Percentiles rank a stretch among this genome's conserved stretches.
phyloP scores from a whole-genome alignment of 805 yeast species.

The Teunomyces tritomae region DNA sequence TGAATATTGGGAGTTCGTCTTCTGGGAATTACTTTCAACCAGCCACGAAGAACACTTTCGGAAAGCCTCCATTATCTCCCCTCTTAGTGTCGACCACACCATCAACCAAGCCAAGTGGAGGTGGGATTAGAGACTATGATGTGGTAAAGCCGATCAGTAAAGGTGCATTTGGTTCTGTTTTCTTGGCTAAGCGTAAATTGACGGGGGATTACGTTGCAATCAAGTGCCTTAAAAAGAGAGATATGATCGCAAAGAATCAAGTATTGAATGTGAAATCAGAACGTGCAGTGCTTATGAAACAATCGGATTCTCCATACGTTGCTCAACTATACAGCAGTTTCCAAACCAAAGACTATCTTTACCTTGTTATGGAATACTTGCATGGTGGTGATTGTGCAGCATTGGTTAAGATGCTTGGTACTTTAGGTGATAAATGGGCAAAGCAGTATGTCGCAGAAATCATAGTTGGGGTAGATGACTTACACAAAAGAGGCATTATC shows the following conservation, averaged over 20 bases:
- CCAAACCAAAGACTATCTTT: conserved; percentile 82
- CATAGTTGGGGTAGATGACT: conserved; percentile 83
- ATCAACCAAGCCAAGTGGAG: conserved; percentile 49
- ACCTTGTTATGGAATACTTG: conserved; percentile 92
- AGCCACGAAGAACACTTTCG: conserved; percentile 1
- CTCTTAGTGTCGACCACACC: conserved; percentile 66
- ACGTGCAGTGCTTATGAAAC: conserved; percentile 97
- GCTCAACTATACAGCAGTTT: conserved; percentile 86
- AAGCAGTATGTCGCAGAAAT: conserved; percentile 85
- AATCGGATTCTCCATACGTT: conserved; percentile 88
- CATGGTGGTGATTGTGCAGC: conserved; percentile 97
- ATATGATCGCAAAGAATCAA: conserved; percentile 97
- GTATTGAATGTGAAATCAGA: conserved; percentile 92
- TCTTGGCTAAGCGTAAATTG: conserved; percentile 71
- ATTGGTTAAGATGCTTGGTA: conserved; percentile 75
- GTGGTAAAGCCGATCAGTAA: conserved; percentile 89
- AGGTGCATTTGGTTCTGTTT: conserved; percentile 97
- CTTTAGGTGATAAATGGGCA: conserved; percentile 83
- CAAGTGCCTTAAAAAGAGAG: conserved; percentile 85
- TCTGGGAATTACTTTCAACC: neutral
- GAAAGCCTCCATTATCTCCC: conserved; percentile 76
- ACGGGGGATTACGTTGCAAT: conserved; percentile 97
- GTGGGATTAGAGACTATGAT: conserved; percentile 85
- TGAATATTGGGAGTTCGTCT: neutral
- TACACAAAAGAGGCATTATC: conserved; percentile 84